Conservation (phyloP, 768 basidiomycete genomes). For the Boletales sp. region DNA sequence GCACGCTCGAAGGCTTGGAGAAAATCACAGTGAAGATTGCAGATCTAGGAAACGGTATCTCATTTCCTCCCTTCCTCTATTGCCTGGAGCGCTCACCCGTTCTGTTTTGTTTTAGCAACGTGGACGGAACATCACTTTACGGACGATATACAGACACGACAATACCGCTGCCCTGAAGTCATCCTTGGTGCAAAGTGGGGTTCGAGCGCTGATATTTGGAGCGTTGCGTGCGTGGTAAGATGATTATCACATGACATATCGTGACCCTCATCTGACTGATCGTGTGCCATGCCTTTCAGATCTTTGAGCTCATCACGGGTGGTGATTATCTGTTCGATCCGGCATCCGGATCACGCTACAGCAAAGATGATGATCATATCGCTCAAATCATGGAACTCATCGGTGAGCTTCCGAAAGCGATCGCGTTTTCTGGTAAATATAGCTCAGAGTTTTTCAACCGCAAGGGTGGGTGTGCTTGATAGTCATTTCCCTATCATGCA, state of each 20-base stretch:
- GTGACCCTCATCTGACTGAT: not conserved
- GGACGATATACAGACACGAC: slow-evolving; percentile 96
- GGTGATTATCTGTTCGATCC: slow-evolving; percentile 99
- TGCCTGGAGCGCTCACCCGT: not conserved
- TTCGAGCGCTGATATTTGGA: slow-evolving; percentile 94
- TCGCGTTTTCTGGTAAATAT: slow-evolving; percentile 92
- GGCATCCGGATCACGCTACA: slow-evolving; percentile 89
- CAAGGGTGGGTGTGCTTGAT: slow-evolving; percentile 57
- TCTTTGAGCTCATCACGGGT: slow-evolving; percentile 93
- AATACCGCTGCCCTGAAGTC: slow-evolving; percentile 97
- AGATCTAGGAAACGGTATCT: slow-evolving; percentile 90
- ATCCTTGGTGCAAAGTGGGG: slow-evolving; percentile 97
- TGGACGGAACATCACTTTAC: slow-evolving; percentile 97
- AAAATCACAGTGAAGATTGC: slow-evolving; percentile 98
- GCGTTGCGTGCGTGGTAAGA: slow-evolving; percentile 88
- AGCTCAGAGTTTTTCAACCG: slow-evolving; percentile 93
- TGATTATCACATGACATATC: not conserved
- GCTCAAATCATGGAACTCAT: slow-evolving; percentile 97
- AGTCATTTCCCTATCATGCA: no score
- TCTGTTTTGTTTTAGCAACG: slow-evolving; percentile 44
- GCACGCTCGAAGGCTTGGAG: slow-evolving; percentile 41
- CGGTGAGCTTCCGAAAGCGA: slow-evolving; percentile 79
- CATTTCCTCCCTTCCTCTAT: not conserved
- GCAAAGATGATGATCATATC: slow-evolving; percentile 96
- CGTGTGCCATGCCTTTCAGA: slow-evolving; percentile 37